Percentiles rank a stretch among this genome's conserved stretches.
Conservation (phyloP, 495 filamentous ascomycete genomes). For the Daldinia bambusicola region DNA sequence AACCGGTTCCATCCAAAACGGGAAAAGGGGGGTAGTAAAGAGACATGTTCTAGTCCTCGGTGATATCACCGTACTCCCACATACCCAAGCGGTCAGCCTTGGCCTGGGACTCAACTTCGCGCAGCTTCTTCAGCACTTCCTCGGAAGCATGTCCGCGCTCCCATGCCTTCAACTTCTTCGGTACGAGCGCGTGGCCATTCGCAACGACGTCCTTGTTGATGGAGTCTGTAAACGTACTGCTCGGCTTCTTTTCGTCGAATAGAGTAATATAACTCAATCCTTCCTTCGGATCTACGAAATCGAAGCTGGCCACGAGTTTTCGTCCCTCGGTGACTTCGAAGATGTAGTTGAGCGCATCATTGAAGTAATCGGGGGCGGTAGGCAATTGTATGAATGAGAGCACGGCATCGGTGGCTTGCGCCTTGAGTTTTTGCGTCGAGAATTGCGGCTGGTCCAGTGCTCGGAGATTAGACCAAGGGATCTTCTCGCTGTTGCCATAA, state of each 20-base stretch:
- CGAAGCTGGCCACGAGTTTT: conserved; percentile 89
- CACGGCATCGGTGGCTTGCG: conserved; percentile 87
- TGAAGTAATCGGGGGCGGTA: conserved; percentile 76
- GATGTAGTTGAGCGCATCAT: conserved; percentile 78
- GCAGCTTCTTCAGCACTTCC: conserved; percentile 74
- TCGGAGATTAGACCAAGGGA: conserved; percentile 84
- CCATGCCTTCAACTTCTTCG: conserved; percentile 87
- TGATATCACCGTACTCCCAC: conserved; percentile 98
- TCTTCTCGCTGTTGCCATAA: conserved; percentile 91
- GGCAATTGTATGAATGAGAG: conserved; percentile 93
- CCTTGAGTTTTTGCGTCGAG: conserved; percentile 76
- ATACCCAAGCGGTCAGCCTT: conserved; percentile 82
- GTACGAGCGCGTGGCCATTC: conserved; percentile 89
- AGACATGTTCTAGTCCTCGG: conserved; percentile 71
- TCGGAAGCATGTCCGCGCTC: conserved; percentile 74
- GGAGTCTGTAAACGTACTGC: conserved; percentile 64
- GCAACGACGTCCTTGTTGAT: conserved; percentile 85
- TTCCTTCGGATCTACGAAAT: conserved; percentile 77
- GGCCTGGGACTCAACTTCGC: conserved; percentile 75
- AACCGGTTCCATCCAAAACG: conserved; percentile 1
- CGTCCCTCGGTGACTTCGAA: conserved; percentile 71
- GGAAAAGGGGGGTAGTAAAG: neutral
- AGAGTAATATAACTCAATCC: conserved; percentile 85
- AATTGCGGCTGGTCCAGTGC: conserved; percentile 82
- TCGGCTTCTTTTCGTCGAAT: conserved; percentile 76